Conservation (phyloP, 169 alveolate species). For the Babesia bovis region DNA sequence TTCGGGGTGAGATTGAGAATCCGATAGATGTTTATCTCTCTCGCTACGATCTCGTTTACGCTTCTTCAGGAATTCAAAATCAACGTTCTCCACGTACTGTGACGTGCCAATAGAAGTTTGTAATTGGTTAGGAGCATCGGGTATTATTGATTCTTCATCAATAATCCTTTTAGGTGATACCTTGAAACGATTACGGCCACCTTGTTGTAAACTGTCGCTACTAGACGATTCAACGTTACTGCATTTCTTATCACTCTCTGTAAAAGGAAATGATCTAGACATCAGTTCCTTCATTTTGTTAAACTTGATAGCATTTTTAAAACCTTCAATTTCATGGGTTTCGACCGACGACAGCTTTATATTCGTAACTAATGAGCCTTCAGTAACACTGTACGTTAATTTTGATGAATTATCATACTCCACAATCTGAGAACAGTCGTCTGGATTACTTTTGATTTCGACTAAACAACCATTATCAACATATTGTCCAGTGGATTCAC, state of each 20-base stretch:
- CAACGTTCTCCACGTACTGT: no score
- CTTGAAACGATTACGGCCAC: neutral
- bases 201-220: neutral
- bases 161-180: neutral
- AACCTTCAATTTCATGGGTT: slow-evolving; percentile 7
- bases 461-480: no score
- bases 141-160: neutral
- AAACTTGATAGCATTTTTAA: slow-evolving; percentile 15
- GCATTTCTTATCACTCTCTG: slow-evolving; percentile 2
- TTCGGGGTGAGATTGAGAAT: no score
- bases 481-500: no score
- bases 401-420: no score
- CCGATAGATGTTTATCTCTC: no score
- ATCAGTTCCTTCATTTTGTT: slow-evolving; percentile 1
- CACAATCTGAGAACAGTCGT: neutral
- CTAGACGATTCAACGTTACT: neutral
- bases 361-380: neutral
- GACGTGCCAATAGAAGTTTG: no score
- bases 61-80: neutral
- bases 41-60: slow-evolving; percentile 1
- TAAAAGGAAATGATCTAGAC: neutral
- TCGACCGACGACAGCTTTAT: no score
- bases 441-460: neutral
- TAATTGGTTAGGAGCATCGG: no score
- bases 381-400: no score